A percentile compares a stretch with the other conserved stretches of the same genome.
These are phyloP conservation scores for Collybia nuda DNA, from an alignment of 768 basidiomycete genomes.

Conservation along the genomic window DNA sequence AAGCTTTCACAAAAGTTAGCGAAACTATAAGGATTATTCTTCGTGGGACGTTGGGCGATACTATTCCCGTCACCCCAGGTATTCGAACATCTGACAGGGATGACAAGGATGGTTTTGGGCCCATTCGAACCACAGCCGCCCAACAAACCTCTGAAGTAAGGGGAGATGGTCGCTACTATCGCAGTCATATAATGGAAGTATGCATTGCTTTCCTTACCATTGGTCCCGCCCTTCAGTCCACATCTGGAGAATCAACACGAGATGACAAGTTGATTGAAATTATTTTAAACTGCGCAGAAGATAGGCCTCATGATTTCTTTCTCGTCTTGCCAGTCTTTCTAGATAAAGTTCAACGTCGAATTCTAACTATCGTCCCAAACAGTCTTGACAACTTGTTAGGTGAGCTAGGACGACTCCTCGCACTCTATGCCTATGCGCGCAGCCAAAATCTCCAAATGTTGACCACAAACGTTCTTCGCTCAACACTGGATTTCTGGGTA, in stretches of 20 bases:
- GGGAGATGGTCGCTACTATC: slow-evolving; percentile 23
- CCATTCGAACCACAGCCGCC: slow-evolving; percentile 41
- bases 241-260: slow-evolving; percentile 55
- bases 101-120: slow-evolving; percentile 59
- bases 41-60: slow-evolving; percentile 29
- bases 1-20: slow-evolving; percentile 29
- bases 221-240: slow-evolving; percentile 62
- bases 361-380: slow-evolving; percentile 50
- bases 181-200: slow-evolving; percentile 40
- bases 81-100: slow-evolving; percentile 28
- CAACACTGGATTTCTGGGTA: slow-evolving; percentile 64
- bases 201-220: slow-evolving; percentile 63
- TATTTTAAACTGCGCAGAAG: slow-evolving; percentile 42
- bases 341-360: slow-evolving; percentile 50
- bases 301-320: slow-evolving; percentile 51
- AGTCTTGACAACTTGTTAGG: slow-evolving; percentile 55
- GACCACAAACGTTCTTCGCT: slow-evolving; percentile 59
- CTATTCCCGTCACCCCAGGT: slow-evolving; percentile 13
- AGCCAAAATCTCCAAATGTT: slow-evolving; percentile 54
- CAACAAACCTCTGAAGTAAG: slow-evolving; percentile 26
- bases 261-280: slow-evolving; percentile 61
- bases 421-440: slow-evolving; percentile 51
- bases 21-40: slow-evolving; percentile 41
- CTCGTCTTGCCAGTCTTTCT: slow-evolving; percentile 58
- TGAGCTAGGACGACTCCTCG: slow-evolving; percentile 51